phyloP scores from a whole-genome alignment of 257 asterid genomes.

The Jacaranda copaia region DNA sequence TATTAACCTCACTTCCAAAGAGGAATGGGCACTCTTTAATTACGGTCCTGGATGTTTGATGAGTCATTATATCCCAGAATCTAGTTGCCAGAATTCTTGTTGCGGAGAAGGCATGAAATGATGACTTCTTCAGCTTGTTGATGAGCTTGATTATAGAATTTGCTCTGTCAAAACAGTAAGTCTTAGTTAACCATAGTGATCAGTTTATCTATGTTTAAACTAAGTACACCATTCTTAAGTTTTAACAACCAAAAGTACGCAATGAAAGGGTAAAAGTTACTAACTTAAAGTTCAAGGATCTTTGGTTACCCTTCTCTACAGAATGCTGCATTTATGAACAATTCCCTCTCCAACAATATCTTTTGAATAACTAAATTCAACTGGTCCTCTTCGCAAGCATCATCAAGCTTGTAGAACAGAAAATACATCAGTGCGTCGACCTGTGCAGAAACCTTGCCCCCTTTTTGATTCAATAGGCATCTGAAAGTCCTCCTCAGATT shows the following conservation, averaged over 20 bases:
- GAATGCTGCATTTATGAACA: conserved; percentile 38
- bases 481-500: too few species aligned
- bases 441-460: too few species aligned
- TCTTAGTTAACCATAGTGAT: neutral
- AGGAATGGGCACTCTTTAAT: conserved; percentile 25
- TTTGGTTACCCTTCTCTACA: conserved; percentile 38
- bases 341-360: neutral
- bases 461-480: neutral
- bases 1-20: conserved; percentile 29
- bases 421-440: neutral
- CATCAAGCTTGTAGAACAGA: conserved; percentile 25
- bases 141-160: conserved; percentile 34
- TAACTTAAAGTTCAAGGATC: neutral
- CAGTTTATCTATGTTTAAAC: too few species aligned
- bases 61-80: conserved; percentile 25
- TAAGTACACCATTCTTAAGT: neutral
- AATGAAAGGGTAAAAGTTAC: neutral
- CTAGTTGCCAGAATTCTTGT: conserved; percentile 8
- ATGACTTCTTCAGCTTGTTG: conserved; percentile 32
- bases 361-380: conserved; percentile 26
- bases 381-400: conserved; percentile 21
- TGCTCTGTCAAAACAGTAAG: conserved; percentile 38
- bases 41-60: conserved; percentile 33
- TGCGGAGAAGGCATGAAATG: neutral
- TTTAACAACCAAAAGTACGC: too few species aligned